These are phyloP conservation scores for Leccinellum rugosiceps DNA, from an alignment of 768 basidiomycete species.

Conservation along the genomic window DNA sequence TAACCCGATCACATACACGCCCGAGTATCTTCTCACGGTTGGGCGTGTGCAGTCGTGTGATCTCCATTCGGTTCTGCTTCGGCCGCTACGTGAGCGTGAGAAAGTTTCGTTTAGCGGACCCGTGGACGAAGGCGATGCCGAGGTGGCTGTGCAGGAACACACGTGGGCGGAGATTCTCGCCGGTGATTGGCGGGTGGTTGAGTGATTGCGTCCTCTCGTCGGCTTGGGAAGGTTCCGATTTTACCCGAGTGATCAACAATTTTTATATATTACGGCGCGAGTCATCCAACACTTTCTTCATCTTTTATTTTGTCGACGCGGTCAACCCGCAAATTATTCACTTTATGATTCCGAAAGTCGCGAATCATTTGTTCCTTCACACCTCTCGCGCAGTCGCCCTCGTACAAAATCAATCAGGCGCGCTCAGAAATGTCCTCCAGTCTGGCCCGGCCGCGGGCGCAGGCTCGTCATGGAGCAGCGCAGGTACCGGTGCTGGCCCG, in stretches of 20 bases:
- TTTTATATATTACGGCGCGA: not conserved
- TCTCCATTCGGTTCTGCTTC: constrained; percentile 10
- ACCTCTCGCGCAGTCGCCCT: constrained; percentile 74
- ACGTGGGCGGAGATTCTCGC: constrained; percentile 29
- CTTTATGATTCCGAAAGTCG: constrained; percentile 78
- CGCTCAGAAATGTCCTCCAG: constrained; percentile 76
- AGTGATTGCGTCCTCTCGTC: constrained; percentile 12
- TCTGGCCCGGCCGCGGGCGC: constrained; percentile 44
- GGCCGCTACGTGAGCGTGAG: constrained; percentile 13
- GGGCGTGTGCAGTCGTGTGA: constrained; percentile 35
- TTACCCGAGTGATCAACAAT: constrained; percentile 12
- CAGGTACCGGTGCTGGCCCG: constrained; percentile 52
- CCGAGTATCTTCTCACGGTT: constrained; percentile 52
- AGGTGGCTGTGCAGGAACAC: constrained; percentile 11
- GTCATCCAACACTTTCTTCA: not conserved
- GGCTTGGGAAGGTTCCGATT: constrained; percentile 17
- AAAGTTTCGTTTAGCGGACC: constrained; percentile 30
- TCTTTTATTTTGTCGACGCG: constrained; percentile 10
- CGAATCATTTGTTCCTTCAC: constrained; percentile 72
- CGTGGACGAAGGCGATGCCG: constrained; percentile 18
- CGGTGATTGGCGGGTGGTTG: constrained; percentile 30
- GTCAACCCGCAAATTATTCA: not conserved
- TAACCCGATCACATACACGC: constrained; percentile 56
- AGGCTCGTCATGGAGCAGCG: constrained; percentile 51
- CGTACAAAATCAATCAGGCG: constrained; percentile 66